Conservation (phyloP, 2,329 filamentous ascomycete species). For the Aspergillus spinulosporus region DNA sequence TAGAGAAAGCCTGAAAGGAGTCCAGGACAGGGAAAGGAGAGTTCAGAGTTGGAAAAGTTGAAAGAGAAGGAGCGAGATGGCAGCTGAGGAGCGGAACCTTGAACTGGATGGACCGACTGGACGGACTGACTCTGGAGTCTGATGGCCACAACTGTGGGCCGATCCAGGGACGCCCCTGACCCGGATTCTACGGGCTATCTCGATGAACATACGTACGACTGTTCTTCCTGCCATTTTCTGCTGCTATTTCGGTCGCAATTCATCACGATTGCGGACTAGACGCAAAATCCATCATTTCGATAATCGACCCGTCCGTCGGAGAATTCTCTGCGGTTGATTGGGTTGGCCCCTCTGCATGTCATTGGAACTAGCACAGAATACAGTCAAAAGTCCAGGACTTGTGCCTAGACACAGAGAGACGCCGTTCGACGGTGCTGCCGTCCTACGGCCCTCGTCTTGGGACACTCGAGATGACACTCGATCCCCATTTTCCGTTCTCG, state of each 20-base stretch:
- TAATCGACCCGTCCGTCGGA: neutral
- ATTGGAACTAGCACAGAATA: neutral
- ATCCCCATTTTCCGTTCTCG: constrained; percentile 3
- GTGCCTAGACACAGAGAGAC: too few relatives aligned
- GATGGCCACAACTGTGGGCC: constrained; percentile 1
- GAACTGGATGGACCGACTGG: too few relatives aligned
- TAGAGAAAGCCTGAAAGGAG: neutral
- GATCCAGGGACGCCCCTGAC: neutral
- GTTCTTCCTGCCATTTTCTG: too few relatives aligned
- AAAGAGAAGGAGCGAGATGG: neutral
- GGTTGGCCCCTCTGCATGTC: constrained; percentile 4
- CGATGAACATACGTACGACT: neutral
- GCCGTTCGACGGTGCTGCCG: neutral
- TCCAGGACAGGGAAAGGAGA: neutral
- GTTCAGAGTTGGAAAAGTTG: neutral
- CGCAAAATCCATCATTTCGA: neutral
- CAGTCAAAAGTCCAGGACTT: too few relatives aligned
- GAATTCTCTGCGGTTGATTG: neutral
- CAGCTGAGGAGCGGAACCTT: neutral
- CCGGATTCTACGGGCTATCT: neutral
- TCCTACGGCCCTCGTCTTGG: too few relatives aligned
- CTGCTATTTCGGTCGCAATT: too few relatives aligned
- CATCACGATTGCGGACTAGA: too few relatives aligned
- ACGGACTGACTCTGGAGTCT: neutral
- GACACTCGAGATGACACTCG: too few relatives aligned